phyloP scores from a whole-genome alignment of 306 rosid genomes.

The Spatholobus suberectus region DNA sequence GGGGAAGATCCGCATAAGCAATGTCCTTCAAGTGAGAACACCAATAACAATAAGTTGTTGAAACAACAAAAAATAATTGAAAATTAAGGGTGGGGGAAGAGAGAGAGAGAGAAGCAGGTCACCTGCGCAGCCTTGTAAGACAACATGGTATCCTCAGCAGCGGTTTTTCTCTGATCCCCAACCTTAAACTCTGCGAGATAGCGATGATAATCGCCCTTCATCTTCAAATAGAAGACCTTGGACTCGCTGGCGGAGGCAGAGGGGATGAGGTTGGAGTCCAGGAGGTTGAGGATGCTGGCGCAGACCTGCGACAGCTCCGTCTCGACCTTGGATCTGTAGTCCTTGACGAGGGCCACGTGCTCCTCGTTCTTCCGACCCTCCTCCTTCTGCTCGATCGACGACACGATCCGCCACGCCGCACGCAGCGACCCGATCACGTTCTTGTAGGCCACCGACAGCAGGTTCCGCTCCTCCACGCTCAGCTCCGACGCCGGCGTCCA shows the following conservation, averaged over 20 bases:
- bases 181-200: slow-evolving; percentile 75
- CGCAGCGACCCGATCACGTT: slow-evolving; percentile 82
- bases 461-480: slow-evolving; percentile 73
- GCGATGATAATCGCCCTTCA: slow-evolving; percentile 84
- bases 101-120: not conserved
- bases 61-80: not conserved
- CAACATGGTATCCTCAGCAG: slow-evolving; percentile 79
- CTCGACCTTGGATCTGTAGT: slow-evolving; percentile 79
- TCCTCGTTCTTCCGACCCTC: slow-evolving; percentile 77
- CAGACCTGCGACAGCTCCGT: slow-evolving; percentile 61
- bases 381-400: slow-evolving; percentile 81
- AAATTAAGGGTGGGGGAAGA: too few species aligned
- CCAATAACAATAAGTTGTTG: not conserved
- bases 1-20: slow-evolving; percentile 69
- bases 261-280: slow-evolving; percentile 66
- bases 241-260: slow-evolving; percentile 66
- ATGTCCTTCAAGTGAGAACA: slow-evolving; percentile 55
- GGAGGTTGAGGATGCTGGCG: slow-evolving; percentile 55
- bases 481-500: slow-evolving; percentile 75
- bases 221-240: slow-evolving; percentile 75
- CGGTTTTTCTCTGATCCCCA: slow-evolving; percentile 66
- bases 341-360: slow-evolving; percentile 64
- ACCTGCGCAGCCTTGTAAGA: slow-evolving; percentile 87
- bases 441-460: slow-evolving; percentile 72
- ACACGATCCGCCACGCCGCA: slow-evolving; percentile 81